A percentile compares a stretch with the other conserved stretches of the same genome.
Evolutionary conservation across 139 green algal genomes (phyloP).

Genomic region (Chlorella sorokiniana): DNA sequence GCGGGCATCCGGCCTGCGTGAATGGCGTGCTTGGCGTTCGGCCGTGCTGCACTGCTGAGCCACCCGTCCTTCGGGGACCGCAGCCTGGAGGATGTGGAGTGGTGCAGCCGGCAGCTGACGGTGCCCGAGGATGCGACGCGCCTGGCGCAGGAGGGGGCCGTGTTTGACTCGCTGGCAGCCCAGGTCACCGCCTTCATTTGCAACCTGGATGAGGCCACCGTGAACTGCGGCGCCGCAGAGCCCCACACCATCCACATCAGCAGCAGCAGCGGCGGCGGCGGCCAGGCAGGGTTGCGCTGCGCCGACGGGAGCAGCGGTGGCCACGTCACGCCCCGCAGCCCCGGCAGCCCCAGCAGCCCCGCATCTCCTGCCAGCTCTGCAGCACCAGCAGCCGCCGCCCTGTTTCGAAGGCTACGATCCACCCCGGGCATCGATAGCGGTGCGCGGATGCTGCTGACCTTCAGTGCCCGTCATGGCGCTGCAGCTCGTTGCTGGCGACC

Average conservation of each 20-base stretch:
- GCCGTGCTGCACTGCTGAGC: background rate
- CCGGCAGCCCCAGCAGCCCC: background rate
- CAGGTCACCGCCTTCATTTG: conserved; percentile 37
- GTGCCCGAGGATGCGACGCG: conserved; percentile 16
- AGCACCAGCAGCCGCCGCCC: background rate
- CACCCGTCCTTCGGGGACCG: background rate
- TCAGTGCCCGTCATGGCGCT: too few species aligned
- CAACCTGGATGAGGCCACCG: conserved; percentile 28
- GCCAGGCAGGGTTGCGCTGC: too few species aligned
- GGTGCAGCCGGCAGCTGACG: background rate
- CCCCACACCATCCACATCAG: background rate
- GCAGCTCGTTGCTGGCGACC: too few species aligned
- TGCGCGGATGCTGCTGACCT: too few species aligned
- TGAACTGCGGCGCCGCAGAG: conserved; percentile 16
- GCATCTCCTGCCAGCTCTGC: too few species aligned
- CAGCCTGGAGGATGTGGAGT: background rate
- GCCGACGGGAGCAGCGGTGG: background rate
- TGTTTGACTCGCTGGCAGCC: conserved; percentile 9
- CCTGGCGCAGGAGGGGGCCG: background rate
- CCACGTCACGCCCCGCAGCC: background rate
- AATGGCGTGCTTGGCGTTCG: background rate
- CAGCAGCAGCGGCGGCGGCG: conserved; percentile 1
- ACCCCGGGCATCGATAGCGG: too few species aligned
- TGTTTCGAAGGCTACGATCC: too few species aligned
- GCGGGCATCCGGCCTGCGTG: too few species aligned